A percentile compares a stretch with the other conserved stretches of the same genome.
These are phyloP conservation scores for Codiaeum variegatum DNA, from an alignment of 441 rosid species.

Conservation along the genomic window DNA sequence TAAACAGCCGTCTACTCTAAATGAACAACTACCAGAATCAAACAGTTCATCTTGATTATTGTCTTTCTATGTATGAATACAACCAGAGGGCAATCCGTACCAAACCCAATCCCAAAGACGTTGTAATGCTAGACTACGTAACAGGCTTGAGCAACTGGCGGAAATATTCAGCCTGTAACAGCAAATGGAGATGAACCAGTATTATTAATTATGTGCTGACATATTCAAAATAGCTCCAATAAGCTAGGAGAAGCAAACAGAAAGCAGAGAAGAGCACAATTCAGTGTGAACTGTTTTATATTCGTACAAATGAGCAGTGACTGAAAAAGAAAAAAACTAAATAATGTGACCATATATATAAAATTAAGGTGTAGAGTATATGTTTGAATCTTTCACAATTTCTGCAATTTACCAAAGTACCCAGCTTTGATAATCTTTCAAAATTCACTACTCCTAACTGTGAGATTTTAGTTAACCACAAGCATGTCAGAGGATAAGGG, in stretches of 20 bases:
- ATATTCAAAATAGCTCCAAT: neutral
- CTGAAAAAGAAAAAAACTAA: neutral
- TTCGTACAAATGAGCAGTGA: neutral
- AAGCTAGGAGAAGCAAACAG: neutral
- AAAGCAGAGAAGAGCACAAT: neutral
- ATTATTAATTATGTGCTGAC: neutral
- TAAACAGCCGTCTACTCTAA: slow-evolving; percentile 37
- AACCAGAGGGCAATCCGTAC: slow-evolving; percentile 41
- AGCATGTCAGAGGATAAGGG: neutral
- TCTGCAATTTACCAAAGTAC: neutral
- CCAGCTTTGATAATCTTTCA: neutral
- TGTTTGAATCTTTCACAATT: neutral
- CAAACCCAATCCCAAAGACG: slow-evolving; percentile 32
- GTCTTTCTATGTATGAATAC: slow-evolving; percentile 39
- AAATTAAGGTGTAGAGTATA: neutral
- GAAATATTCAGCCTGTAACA: slow-evolving; percentile 83
- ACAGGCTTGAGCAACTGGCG: slow-evolving; percentile 98
- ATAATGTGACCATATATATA: neutral
- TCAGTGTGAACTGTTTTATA: neutral
- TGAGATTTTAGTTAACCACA: neutral
- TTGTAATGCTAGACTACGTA: slow-evolving; percentile 59
- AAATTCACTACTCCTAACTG: neutral
- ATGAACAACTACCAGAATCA: slow-evolving; percentile 36
- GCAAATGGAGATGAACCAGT: slow-evolving; percentile 12
- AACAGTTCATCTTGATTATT: slow-evolving; percentile 31